These are phyloP conservation scores for Quercus glauca DNA, from an alignment of 306 rosid genomes.

Conservation along the genomic window DNA sequence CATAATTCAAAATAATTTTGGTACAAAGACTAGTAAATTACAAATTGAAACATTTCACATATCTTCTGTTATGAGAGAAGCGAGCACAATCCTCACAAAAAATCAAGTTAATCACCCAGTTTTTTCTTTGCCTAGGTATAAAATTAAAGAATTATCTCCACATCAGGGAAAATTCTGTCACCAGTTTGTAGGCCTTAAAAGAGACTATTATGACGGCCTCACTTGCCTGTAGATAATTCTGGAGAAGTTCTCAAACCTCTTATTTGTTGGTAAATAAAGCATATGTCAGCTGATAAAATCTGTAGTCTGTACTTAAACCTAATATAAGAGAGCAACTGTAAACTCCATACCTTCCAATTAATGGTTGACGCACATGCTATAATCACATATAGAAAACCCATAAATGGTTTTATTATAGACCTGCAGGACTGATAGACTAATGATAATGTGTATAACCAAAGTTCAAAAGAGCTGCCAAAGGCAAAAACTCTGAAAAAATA, in stretches of 20 bases:
- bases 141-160: background rate
- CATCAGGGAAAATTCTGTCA: background rate
- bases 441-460: slow-evolving; percentile 15
- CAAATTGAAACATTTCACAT: background rate
- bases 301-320: slow-evolving; percentile 15
- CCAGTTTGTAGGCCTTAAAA: background rate
- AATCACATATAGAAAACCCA: slow-evolving; percentile 28
- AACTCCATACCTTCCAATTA: slow-evolving; percentile 42
- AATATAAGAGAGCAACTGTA: slow-evolving; percentile 17
- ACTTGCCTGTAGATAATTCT: slow-evolving; percentile 17
- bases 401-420: slow-evolving; percentile 26
- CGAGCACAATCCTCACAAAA: background rate
- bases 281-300: slow-evolving; percentile 21
- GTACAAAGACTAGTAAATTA: background rate
- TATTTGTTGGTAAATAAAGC: slow-evolving; percentile 4
- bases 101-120: background rate
- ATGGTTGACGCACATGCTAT: slow-evolving; percentile 34
- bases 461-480: slow-evolving; percentile 4
- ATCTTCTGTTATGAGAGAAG: background rate
- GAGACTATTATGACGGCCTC: slow-evolving; percentile 15
- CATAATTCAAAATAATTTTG: background rate
- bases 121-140: background rate
- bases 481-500: background rate
- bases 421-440: slow-evolving; percentile 52
- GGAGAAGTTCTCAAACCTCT: slow-evolving; percentile 11